Percentiles rank a stretch among this genome's conserved stretches.
Evolutionary conservation across 148 eudicot genomes (phyloP).

Genomic region (Cornus kousa): DNA sequence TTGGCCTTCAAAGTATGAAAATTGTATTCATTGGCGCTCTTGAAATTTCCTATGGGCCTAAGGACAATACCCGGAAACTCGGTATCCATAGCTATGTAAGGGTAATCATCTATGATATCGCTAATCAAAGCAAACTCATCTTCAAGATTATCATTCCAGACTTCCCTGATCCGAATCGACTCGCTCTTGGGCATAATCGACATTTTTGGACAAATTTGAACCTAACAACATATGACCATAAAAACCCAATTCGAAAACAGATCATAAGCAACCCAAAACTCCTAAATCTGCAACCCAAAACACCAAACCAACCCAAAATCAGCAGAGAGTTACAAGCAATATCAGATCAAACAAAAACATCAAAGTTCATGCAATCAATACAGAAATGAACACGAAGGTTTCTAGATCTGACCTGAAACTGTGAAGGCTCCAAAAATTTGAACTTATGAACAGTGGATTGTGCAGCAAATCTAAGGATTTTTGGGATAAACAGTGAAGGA

Average conservation of each 20-base stretch:
- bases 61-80: conserved; percentile 12
- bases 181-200: background rate
- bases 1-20: conserved; percentile 11
- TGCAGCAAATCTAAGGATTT: background rate
- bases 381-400: background rate
- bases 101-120: conserved; percentile 17
- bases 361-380: background rate
- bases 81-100: conserved; percentile 22
- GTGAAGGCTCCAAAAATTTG: too few species aligned
- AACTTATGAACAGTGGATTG: conserved; percentile 2
- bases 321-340: background rate
- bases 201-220: conserved; percentile 15
- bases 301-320: background rate
- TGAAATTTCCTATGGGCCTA: background rate
- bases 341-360: background rate
- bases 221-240: background rate
- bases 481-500: background rate
- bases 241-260: conserved; percentile 13
- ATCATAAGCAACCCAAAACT: background rate
- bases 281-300: conserved; percentile 3
- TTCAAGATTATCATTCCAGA: conserved; percentile 20
- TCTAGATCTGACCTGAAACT: conserved; percentile 2
- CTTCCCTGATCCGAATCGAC: conserved; percentile 17
- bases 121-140: conserved; percentile 16
- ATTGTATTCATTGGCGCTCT: background rate